A percentile compares a stretch with the other conserved stretches of the same genome.
Evolutionary conservation across 768 basidiomycete genomes (phyloP).

Genomic region (Mycena chlorophos): DNA sequence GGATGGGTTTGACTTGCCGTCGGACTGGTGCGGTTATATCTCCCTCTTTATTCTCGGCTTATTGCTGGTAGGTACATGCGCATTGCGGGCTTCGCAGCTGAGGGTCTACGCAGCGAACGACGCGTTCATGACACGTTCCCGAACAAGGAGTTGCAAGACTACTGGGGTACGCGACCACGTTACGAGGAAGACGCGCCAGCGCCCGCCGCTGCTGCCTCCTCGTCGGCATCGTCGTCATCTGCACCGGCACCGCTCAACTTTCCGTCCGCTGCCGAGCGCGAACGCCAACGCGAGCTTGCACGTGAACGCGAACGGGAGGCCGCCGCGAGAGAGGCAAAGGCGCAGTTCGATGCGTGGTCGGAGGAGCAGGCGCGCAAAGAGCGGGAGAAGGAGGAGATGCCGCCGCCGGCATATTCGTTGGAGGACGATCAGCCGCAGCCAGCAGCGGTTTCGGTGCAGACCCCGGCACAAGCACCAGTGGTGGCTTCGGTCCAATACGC

Average conservation of each 20-base stretch:
- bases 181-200: conserved; percentile 46
- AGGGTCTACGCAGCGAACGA: conserved; percentile 66
- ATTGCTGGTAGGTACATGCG: conserved; percentile 68
- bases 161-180: conserved; percentile 64
- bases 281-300: background rate
- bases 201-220: conserved; percentile 29
- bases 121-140: conserved; percentile 64
- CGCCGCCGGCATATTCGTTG: conserved; percentile 71
- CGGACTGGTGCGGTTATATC: conserved; percentile 65
- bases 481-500: background rate
- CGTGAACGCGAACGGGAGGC: conserved; percentile 20
- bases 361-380: conserved; percentile 51
- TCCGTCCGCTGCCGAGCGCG: background rate
- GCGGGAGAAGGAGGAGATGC: conserved; percentile 48
- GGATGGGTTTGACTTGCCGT: conserved; percentile 74
- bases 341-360: conserved; percentile 20
- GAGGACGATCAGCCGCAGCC: conserved; percentile 38
- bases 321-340: conserved; percentile 16
- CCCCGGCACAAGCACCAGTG: background rate
- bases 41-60: background rate
- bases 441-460: background rate
- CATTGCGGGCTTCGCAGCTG: conserved; percentile 70
- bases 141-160: conserved; percentile 70
- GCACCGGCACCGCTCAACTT: background rate
- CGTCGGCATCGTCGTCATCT: conserved; percentile 29